Evolutionary conservation across 768 basidiomycete species (phyloP).

Genomic region (Pholiota conissans): DNA sequence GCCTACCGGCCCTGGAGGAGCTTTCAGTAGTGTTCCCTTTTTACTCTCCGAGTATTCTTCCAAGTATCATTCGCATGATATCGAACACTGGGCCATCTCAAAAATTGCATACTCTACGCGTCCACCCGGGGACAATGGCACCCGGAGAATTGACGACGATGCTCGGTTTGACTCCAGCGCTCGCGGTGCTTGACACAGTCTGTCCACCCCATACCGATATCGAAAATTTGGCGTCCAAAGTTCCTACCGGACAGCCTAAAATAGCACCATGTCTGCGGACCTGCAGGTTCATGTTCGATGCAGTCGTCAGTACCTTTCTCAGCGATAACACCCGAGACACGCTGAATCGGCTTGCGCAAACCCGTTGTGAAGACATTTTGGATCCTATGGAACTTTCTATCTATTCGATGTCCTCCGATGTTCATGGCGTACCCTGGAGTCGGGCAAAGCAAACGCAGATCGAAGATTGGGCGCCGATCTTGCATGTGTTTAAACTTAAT

Average conservation of each 20-base stretch:
- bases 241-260: background rate
- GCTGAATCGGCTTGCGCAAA: background rate
- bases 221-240: background rate
- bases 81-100: background rate
- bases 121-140: background rate
- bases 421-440: background rate
- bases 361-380: background rate
- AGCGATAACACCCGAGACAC: background rate
- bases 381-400: background rate
- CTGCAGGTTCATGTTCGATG: constrained; percentile 2
- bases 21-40: constrained; percentile 4
- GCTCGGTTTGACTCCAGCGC: background rate
- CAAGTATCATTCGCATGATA: constrained; percentile 4
- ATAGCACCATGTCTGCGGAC: background rate
- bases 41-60: background rate
- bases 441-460: constrained; percentile 1
- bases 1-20: constrained; percentile 1
- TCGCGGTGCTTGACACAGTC: background rate
- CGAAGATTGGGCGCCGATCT: background rate
- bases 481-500: background rate
- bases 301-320: background rate
- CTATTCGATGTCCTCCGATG: constrained; percentile 3
- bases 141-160: background rate
- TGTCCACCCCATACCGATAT: constrained; percentile 1
- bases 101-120: background rate